A percentile compares a stretch with the other conserved stretches of the same genome.
Conservation (phyloP, 2,329 filamentous ascomycete genomes). For the Colletotrichum sp. region DNA sequence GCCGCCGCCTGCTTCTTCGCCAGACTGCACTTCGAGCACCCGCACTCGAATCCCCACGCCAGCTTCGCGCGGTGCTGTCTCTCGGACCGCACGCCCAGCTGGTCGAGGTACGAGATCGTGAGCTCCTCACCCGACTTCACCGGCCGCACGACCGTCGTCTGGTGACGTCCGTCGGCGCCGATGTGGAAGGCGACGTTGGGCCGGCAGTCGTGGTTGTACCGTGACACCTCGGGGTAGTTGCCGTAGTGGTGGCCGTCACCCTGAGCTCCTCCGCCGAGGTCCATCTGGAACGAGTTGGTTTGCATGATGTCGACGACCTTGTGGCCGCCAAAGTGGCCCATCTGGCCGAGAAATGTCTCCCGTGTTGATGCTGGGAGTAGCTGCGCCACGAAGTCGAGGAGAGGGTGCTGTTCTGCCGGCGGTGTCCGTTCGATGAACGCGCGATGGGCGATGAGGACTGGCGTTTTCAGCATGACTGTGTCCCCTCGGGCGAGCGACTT, state of each 20-base stretch:
- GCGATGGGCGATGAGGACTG: slow-evolving; percentile 21
- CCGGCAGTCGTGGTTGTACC: slow-evolving; percentile 52
- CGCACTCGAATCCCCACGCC: slow-evolving; percentile 46
- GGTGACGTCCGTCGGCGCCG: slow-evolving; percentile 39
- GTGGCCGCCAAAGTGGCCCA: slow-evolving; percentile 19
- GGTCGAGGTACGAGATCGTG: slow-evolving; percentile 47
- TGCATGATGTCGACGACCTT: slow-evolving; percentile 20
- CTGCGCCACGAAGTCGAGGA: slow-evolving; percentile 5
- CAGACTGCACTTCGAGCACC: slow-evolving; percentile 41
- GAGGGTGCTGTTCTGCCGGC: not conserved
- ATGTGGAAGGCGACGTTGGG: slow-evolving; percentile 50
- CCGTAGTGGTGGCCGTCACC: slow-evolving; percentile 20
- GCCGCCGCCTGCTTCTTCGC: slow-evolving; percentile 25
- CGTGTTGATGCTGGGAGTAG: slow-evolving; percentile 7
- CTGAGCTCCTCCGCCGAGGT: slow-evolving; percentile 11
- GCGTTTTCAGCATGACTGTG: slow-evolving; percentile 12
- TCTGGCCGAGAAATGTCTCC: slow-evolving; percentile 11
- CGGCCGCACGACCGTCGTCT: slow-evolving; percentile 40
- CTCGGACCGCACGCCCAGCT: slow-evolving; percentile 23
- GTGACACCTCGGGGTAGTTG: slow-evolving; percentile 27
- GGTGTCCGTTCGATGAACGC: slow-evolving; percentile 18
- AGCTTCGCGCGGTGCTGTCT: slow-evolving; percentile 32
- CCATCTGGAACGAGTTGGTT: slow-evolving; percentile 24
- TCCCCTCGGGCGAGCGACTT: slow-evolving; percentile 25
- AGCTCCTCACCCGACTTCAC: slow-evolving; percentile 48